Base-by-base conservation (phyloP, 345 rosid genomes). In the Gossypium mustelinum region DNA sequence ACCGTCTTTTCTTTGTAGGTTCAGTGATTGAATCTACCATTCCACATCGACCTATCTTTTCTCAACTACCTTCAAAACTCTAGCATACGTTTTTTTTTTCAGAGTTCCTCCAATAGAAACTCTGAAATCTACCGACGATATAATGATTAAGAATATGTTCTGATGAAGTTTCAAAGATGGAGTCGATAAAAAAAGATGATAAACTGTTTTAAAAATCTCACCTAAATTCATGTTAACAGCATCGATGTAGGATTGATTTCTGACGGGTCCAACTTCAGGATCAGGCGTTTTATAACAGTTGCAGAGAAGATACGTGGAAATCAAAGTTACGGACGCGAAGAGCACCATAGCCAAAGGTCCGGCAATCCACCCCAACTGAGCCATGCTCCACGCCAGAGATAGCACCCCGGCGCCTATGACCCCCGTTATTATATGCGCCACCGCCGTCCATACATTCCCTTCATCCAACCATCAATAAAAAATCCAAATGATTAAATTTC, bases 291-390 rank as follows among this genome's bases (percentile, higher is more conserved):
- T 78, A 66, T 88, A 87, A 82, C 86, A 83, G 67, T 89, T 88
- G 7, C 87, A 83, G 50, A 90, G 82, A 51, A 92, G 87, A 72
- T 17, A 74, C 0, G 88, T 63, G 25, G 92, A 84, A 27, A 84
- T 9, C 39, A 88, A 43, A 73, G 93, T 84, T 48, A 88, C 61
- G 4, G 73, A 84, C 0, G 96, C 89, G 52, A 92, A 90, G 70
- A 61, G 69, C 47, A 88, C 0, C 54, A 88, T 73, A 70, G 79
- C 71, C 14, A 76, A 9, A 7, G 97, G 96, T 68, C 94, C 96
- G 5, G 85, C 92, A 51, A 90, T 66, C 96, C 97, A 90, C 0
- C 96, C 96, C 2, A 89, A 86, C 66, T 88, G 87, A 9, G 96
- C 87, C 41, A 80, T 75, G 71, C 92, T 83, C 97, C 97, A 93